Percentiles rank a stretch among this genome's conserved stretches.
Conservation (phyloP, 208 protist species). For the Leishmania gerbilli region DNA sequence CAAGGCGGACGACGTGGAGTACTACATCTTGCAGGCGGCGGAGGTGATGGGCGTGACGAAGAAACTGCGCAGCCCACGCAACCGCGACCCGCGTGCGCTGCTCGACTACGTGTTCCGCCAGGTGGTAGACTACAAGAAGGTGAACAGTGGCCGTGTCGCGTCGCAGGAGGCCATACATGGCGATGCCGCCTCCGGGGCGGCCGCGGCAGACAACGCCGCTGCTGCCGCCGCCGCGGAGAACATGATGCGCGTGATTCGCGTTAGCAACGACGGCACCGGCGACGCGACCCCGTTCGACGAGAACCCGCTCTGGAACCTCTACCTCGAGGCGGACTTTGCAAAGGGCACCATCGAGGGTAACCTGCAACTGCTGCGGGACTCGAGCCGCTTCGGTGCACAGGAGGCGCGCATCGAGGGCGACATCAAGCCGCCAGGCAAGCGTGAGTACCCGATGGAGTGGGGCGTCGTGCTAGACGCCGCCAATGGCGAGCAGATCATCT, state of each 20-base stretch:
- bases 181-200: background rate
- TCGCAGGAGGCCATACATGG: conserved; percentile 10
- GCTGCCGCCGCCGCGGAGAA: conserved; percentile 48
- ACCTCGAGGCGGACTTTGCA: conserved; percentile 75
- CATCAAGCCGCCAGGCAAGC: conserved; percentile 77
- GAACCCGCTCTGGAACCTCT: conserved; percentile 75
- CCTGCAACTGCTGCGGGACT: conserved; percentile 68
- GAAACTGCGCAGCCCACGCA: conserved; percentile 87
- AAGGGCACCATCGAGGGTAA: conserved; percentile 72
- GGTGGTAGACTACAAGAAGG: conserved; percentile 93
- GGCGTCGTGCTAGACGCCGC: conserved; percentile 58
- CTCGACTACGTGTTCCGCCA: conserved; percentile 94
- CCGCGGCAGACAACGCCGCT: conserved; percentile 21
- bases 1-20: conserved; percentile 92
- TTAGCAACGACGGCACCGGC: conserved; percentile 41
- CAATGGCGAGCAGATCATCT: conserved; percentile 70
- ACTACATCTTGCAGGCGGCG: conserved; percentile 93
- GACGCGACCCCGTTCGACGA: conserved; percentile 86
- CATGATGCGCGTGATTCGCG: conserved; percentile 87
- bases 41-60: conserved; percentile 95
- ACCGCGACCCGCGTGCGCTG: conserved; percentile 88
- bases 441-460: conserved; percentile 90
- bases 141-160: conserved; percentile 39
- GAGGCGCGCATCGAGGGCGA: conserved; percentile 79
- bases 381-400: conserved; percentile 60